Percentiles rank a stretch among this genome's conserved stretches.
These are phyloP conservation scores for Ceriops decandra DNA, from an alignment of 345 rosid genomes.

Conservation along the genomic window DNA sequence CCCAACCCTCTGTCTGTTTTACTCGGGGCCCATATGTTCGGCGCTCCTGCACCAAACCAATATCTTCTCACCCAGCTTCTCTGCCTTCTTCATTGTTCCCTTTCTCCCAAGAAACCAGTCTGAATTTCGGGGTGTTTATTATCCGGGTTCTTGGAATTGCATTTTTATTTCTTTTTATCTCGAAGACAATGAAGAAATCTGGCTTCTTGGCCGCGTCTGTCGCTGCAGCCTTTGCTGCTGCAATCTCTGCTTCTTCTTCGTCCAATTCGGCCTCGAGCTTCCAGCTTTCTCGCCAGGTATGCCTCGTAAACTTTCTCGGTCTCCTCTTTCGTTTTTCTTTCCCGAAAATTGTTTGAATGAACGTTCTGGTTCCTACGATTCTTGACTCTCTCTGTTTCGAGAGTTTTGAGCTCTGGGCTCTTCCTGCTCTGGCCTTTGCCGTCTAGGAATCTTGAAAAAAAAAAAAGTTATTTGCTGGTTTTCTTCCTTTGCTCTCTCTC, in stretches of 20 bases:
- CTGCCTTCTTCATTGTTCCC: neutral
- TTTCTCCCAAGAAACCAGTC: neutral
- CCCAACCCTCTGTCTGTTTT: neutral
- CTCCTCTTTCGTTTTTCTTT: neutral
- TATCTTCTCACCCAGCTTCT: neutral
- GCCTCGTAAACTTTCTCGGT: neutral
- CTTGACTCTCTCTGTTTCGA: too few species aligned
- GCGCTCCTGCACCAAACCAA: neutral
- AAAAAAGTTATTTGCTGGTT: too few species aligned
- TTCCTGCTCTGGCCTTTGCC: too few species aligned
- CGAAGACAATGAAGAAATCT: conserved; percentile 55
- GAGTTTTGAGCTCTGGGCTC: neutral
- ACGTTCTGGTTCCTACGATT: too few species aligned
- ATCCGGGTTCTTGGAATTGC: conserved; percentile 2
- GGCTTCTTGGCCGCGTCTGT: conserved; percentile 48
- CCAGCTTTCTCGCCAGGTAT: conserved; percentile 45
- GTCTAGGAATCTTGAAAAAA: too few species aligned
- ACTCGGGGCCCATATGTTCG: neutral
- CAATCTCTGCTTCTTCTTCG: conserved; percentile 42
- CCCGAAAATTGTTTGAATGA: neutral
- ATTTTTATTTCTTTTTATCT: neutral
- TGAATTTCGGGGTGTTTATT: neutral
- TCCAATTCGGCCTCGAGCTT: conserved; percentile 27
- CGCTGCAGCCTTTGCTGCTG: conserved; percentile 49
- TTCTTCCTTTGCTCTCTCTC: neutral